Evolutionary conservation across 1,284 basidiomycete genomes (phyloP).

Genomic region (Sporisorium iseilematis-ciliati): DNA sequence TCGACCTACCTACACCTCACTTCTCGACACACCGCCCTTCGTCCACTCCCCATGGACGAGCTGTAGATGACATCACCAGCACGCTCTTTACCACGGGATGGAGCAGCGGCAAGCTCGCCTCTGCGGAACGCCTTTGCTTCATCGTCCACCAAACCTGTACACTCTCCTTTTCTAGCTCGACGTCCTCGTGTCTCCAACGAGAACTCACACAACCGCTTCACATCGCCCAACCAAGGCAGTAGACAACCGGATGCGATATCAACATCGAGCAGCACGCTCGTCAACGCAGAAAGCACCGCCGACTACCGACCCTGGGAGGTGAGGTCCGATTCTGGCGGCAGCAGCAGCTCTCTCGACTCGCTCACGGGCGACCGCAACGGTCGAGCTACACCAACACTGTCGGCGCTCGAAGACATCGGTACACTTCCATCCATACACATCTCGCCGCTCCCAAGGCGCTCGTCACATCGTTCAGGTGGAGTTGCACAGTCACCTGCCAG

Average conservation of each 20-base stretch:
- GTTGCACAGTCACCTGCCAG: not conserved
- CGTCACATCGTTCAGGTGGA: constrained; percentile 2
- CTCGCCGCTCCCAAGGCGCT: constrained; percentile 19
- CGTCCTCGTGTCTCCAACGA: constrained; percentile 6
- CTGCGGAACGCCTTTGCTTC: constrained; percentile 37
- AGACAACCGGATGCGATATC: constrained; percentile 43
- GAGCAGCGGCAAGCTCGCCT: constrained; percentile 27
- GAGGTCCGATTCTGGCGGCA: constrained; percentile 20
- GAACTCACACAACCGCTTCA: not conserved
- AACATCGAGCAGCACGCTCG: constrained; percentile 51
- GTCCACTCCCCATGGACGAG: not conserved
- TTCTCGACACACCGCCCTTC: not conserved
- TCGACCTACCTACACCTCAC: not conserved
- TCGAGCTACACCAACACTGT: constrained; percentile 18
- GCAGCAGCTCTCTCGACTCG: constrained; percentile 26
- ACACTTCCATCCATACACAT: constrained; percentile 39
- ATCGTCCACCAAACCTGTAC: constrained; percentile 26
- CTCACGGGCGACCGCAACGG: constrained; percentile 7
- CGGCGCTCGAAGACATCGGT: constrained; percentile 29
- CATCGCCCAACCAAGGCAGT: not conserved
- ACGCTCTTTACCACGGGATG: constrained; percentile 33
- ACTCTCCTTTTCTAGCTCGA: constrained; percentile 32
- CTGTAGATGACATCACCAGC: constrained; percentile 30
- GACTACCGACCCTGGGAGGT: constrained; percentile 45
- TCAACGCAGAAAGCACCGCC: constrained; percentile 41